Conservation (phyloP, 78 protist genomes). For the Dictyostelium intermedium region DNA sequence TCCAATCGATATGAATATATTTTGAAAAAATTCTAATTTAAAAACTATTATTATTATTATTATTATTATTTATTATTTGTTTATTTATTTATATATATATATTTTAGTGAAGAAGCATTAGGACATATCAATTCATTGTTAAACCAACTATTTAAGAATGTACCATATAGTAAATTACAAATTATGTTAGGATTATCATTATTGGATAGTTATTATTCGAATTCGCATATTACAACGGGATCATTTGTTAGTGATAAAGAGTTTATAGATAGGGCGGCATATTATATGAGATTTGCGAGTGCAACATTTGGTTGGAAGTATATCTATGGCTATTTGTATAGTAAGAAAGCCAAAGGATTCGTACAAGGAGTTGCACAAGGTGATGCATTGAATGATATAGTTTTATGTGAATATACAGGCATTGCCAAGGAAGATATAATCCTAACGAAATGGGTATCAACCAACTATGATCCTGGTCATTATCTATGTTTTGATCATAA, state of each 20-base stretch:
- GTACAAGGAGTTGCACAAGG: conserved; percentile 56
- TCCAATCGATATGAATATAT: no score
- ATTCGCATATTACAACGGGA: conserved; percentile 37
- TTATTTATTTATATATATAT: no score
- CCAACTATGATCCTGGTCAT: conserved; percentile 75
- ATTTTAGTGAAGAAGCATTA: conserved; percentile 77
- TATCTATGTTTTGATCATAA: conserved; percentile 44
- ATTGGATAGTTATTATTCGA: conserved; percentile 67
- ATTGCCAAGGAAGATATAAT: conserved; percentile 43
- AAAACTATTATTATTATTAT: background rate
- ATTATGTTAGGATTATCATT: conserved; percentile 54
- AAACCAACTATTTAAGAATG: conserved; percentile 45
- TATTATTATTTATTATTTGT: no score
- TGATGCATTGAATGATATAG: conserved; percentile 27
- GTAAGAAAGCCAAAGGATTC: background rate
- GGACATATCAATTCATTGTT: conserved; percentile 46
- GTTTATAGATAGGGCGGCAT: background rate
- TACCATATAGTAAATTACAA: conserved; percentile 55
- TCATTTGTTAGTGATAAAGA: conserved; percentile 10
- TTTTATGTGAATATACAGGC: conserved; percentile 59
- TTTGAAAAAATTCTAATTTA: no score
- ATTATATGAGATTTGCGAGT: conserved; percentile 56
- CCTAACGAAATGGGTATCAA: conserved; percentile 13
- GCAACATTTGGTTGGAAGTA: conserved; percentile 75
- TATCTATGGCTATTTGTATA: conserved; percentile 22